These are phyloP conservation scores for Sugiyamaella boreocaroliniensis DNA, from an alignment of 805 yeast species.

Conservation along the genomic window DNA sequence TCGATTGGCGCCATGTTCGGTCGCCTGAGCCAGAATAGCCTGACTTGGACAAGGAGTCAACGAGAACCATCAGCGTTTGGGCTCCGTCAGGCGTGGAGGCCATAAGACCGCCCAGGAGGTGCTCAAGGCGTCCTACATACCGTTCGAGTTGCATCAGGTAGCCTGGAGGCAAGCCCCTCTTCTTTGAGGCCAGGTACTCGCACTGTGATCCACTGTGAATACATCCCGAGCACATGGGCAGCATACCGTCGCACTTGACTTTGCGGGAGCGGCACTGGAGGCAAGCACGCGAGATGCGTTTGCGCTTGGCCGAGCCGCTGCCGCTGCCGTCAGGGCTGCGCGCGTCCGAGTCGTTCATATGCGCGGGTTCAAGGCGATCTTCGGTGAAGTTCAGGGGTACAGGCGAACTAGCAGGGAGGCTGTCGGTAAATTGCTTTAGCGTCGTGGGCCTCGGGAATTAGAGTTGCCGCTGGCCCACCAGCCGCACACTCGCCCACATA, in stretches of 20 bases:
- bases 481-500: no score
- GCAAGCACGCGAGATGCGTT: constrained; percentile 7
- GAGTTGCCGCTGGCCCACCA: no score
- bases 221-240: constrained; percentile 8
- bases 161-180: constrained; percentile 12
- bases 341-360: background rate
- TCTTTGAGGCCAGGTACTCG: constrained; percentile 5
- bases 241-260: constrained; percentile 10
- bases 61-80: background rate
- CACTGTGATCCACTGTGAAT: background rate
- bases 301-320: constrained; percentile 1
- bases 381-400: background rate
- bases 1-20: background rate
- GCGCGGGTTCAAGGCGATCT: background rate
- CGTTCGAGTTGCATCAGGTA: constrained; percentile 9
- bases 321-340: background rate
- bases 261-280: constrained; percentile 9
- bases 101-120: constrained; percentile 1
- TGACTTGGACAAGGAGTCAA: background rate
- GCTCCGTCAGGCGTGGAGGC: background rate
- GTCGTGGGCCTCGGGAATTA: no score
- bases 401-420: background rate
- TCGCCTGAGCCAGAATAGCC: background rate
- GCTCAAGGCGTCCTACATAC: constrained; percentile 3
- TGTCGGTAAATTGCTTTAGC: no score